Base-by-base conservation (phyloP, 371 early-diverging fungal genomes). In the Dichotomocladium elegans region DNA sequence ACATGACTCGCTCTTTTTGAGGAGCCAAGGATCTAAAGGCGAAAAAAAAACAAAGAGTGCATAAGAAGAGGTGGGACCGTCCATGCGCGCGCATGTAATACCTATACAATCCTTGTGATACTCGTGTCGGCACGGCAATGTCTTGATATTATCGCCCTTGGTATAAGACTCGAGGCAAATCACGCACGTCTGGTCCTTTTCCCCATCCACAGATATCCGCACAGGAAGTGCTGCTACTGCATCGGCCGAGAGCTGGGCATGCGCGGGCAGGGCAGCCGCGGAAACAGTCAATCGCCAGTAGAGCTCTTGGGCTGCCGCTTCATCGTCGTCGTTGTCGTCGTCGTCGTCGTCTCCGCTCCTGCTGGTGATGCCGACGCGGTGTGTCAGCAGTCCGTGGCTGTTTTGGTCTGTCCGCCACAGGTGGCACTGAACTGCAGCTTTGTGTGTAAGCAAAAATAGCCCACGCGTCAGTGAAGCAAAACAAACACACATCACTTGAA, bases 31-130 rank as follows among this genome's bases (percentile, higher is more conserved):
- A 46, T 72, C 73, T 72, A 56, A 11, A 22, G n/a, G 6, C 7
- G 12, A 37, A 19, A 22, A 3, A 27, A 35, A 12, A 3, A 24
- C 15, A 11, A 26, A 19, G n/a, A 24, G 37, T 9, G 26, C 11
- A 17, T 17, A 37, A 17, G 1, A 22, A 24, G 19, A 8, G 29
- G n/a, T 3, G 29, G 21, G 17, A 15, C 27, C 12, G 25, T 26
- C 21, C 8, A 22, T 31, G 15, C 30, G 35, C n/a, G 34, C 1
- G 26, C 9, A 3, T 4, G 5, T 22, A 1, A 37, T 70, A 74
- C 75, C 75, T 41, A 75, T 72, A 42, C 76, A 75, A 21, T 57
- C 60, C 4, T 59, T 57, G 41, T 72, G 72, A 34, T 69, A 75
- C 6, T 66, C 72, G 34, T 75, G 76, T 3, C 52, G 44, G 57